Base-by-base conservation (phyloP, 2,329 filamentous ascomycete genomes). In the Coniochaeta sp. region DNA sequence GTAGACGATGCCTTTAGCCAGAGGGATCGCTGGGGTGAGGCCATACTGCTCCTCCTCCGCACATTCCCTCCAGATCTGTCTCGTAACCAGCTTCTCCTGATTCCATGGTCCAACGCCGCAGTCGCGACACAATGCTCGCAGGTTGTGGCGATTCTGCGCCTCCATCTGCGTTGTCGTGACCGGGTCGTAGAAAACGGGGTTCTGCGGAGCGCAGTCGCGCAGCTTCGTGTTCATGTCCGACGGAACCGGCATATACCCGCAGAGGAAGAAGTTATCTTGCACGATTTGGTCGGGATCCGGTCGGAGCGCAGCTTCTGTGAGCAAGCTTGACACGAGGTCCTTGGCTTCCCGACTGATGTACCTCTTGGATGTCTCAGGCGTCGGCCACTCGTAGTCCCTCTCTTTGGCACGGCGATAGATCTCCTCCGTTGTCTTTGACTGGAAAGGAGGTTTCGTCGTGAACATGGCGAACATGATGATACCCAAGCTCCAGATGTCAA, bases 381-480 rank as follows among this genome's bases (percentile, higher is more conserved):
- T 78, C 13, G 88, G 88, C 88, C 88, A 92, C 62, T 87, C 85
- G 65, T 91, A 92, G 62, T 91, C 87, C 58, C 86, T 78, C 59
- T 85, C 81, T 60, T 77, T 72, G 51, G 82, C 86, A 67, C 78
- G 82, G 67, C 75, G 82, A 70, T 94, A 94, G 55, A 94, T 94
- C 63, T 92, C 88, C 64, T 94, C 88, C 16, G 88, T 88, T 35
- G 88, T 92, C 12, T 86, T 85, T 12, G 94, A 95, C 70, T 99
- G 94, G 67, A 99, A 99, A 0, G 94, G 94, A 1, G 94, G 92
- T 62, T 92, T 95, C 16, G 94, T 95, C 7, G 94, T 94, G 46
- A 97, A 86, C 82, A 99, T 92, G 48, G 94, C 95, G 71, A 95
- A 97, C 85, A 95, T 91, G 66, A 99, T 99, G 59, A 99, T 94